phyloP scores from a whole-genome alignment of 129 eudicot genomes.

The Deinandra increscens region DNA sequence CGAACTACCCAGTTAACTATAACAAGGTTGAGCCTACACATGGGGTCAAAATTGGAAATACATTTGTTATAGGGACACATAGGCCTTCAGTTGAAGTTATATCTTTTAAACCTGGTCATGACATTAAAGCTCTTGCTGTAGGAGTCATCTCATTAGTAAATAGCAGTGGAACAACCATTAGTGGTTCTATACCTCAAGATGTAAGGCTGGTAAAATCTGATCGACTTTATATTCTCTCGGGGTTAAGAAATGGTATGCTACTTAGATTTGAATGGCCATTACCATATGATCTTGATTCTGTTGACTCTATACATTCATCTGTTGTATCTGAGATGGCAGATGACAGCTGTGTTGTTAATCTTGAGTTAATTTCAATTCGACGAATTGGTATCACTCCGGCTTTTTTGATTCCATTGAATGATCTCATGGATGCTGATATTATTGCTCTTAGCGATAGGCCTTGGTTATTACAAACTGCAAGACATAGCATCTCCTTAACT shows the following conservation, averaged over 20 bases:
- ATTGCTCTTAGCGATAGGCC: conserved; percentile 98
- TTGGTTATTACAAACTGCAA: conserved; percentile 93
- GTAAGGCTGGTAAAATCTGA: conserved; percentile 86
- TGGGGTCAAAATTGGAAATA: conserved; percentile 39
- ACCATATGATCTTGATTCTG: conserved; percentile 24
- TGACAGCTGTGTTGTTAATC: conserved; percentile 50
- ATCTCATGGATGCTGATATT: conserved; percentile 70
- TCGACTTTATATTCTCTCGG: conserved; percentile 69
- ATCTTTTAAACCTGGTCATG: conserved; percentile 59
- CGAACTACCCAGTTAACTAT: conserved; percentile 27
- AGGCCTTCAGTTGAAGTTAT: conserved; percentile 93
- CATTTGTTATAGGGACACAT: conserved; percentile 87
- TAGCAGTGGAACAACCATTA: conserved; percentile 66
- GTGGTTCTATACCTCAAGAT: conserved; percentile 96
- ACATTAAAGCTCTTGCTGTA: conserved; percentile 58
- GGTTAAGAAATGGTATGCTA: conserved; percentile 96
- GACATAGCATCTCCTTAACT: conserved; percentile 85
- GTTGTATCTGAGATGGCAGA: conserved; percentile 35
- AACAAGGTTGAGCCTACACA: conserved; percentile 23
- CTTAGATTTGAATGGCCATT: conserved; percentile 96
- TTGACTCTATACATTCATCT: conserved; percentile 24
- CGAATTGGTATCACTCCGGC: conserved; percentile 93
- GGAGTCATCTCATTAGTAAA: conserved; percentile 75
- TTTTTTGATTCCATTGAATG: conserved; percentile 73
- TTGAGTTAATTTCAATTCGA: conserved; percentile 79